Evolutionary conservation across 495 filamentous ascomycete species (phyloP).

Genomic region (Venustampulla echinocandica): DNA sequence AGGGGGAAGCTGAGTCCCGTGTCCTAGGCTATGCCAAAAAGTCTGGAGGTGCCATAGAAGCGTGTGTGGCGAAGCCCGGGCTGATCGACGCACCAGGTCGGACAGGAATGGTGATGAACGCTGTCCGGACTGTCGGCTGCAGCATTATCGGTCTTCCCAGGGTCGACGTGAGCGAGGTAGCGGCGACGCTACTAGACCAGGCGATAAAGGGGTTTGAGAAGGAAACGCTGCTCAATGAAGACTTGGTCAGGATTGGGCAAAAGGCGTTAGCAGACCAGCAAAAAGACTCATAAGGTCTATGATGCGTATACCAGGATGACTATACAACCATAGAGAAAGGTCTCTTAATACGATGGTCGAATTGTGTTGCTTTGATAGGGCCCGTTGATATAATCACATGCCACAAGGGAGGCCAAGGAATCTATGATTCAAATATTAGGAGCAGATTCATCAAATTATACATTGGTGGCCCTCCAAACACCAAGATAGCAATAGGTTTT

Average conservation of each 20-base stretch:
- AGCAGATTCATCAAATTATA: too few species aligned
- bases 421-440: too few species aligned
- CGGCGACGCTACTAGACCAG: constrained; percentile 37
- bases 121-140: constrained; percentile 3
- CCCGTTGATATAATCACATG: too few species aligned
- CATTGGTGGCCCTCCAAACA: too few species aligned
- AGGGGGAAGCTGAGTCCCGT: constrained; percentile 36
- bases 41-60: constrained; percentile 26
- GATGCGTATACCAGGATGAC: too few species aligned
- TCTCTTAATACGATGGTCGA: too few species aligned
- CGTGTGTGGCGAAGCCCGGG: constrained; percentile 32
- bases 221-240: constrained; percentile 37
- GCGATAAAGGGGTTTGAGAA: constrained; percentile 37
- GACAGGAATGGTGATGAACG: constrained; percentile 1
- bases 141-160: constrained; percentile 28
- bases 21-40: constrained; percentile 32
- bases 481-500: too few species aligned
- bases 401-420: too few species aligned
- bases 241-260: constrained; percentile 35
- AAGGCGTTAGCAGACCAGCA: background rate
- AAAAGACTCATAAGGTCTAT: background rate
- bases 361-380: too few species aligned
- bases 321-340: too few species aligned
- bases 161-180: constrained; percentile 30
- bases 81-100: constrained; percentile 24